Evolutionary conservation across 495 filamentous ascomycete species (phyloP).

Genomic region (Penicillium lagena): DNA sequence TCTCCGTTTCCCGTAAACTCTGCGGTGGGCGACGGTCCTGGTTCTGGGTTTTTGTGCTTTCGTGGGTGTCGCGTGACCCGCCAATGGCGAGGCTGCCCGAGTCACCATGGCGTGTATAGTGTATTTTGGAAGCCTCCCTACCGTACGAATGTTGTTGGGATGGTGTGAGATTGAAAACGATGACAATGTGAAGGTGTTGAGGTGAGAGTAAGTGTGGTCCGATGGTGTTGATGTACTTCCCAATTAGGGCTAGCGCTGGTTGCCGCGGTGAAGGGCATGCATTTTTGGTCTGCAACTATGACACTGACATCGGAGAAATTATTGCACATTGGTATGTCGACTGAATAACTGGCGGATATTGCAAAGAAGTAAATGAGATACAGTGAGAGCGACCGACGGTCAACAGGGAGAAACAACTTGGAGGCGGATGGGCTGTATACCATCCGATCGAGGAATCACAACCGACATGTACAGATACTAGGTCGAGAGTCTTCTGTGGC

Average conservation of each 20-base stretch:
- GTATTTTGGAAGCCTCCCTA: neutral
- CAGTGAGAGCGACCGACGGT: too few species aligned
- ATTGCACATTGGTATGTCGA: too few species aligned
- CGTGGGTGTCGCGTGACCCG: constrained; percentile 14
- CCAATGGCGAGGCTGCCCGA: constrained; percentile 2
- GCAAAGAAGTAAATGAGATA: too few species aligned
- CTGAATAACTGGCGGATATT: too few species aligned
- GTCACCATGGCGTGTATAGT: constrained; percentile 1
- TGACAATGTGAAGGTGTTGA: neutral
- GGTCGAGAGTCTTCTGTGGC: neutral
- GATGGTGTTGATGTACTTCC: constrained; percentile 24
- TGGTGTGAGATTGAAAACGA: neutral
- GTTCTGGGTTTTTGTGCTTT: constrained; percentile 11
- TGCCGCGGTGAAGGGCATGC: constrained; percentile 9
- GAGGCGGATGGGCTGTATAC: too few species aligned
- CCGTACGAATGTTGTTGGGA: too few species aligned
- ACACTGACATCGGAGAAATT: too few species aligned
- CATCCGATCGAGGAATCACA: too few species aligned
- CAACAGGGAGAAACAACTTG: too few species aligned
- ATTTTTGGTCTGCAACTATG: too few species aligned
- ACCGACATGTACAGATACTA: neutral
- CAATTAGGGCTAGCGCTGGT: constrained; percentile 19
- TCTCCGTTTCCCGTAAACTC: constrained; percentile 39
- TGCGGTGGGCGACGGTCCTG: constrained; percentile 20
- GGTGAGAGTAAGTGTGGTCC: neutral